A percentile compares a stretch with the other conserved stretches of the same genome.
These are phyloP conservation scores for Saturnispora ahearnii DNA, from an alignment of 805 yeast genomes.

Conservation along the genomic window DNA sequence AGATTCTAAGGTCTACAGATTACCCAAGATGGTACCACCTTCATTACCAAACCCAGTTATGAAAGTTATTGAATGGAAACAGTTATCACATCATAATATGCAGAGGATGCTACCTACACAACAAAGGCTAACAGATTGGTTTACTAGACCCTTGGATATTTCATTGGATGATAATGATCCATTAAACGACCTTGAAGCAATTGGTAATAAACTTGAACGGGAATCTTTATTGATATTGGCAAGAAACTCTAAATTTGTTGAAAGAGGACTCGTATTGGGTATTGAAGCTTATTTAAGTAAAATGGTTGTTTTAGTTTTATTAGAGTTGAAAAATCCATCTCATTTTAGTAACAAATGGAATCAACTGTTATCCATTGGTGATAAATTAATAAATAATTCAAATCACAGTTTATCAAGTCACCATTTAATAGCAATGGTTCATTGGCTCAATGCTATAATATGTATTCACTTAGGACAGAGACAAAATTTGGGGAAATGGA, in stretches of 20 bases:
- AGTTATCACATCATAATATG: slow-evolving; percentile 3
- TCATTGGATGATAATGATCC: neutral
- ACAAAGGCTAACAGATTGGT: neutral
- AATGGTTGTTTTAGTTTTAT: neutral
- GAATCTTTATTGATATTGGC: neutral
- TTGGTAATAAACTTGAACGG: neutral
- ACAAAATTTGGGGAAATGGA: neutral
- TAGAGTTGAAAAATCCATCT: neutral
- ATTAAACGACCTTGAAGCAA: neutral
- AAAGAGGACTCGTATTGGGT: neutral
- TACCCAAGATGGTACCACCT: slow-evolving; percentile 4
- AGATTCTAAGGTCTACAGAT: neutral
- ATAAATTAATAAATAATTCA: neutral
- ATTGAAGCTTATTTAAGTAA: slow-evolving; percentile 1
- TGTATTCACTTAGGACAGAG: neutral
- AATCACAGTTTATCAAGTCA: neutral
- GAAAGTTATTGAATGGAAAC: slow-evolving; percentile 6
- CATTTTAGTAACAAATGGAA: neutral
- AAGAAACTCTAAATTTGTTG: neutral
- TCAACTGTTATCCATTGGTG: neutral
- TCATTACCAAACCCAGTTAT: slow-evolving; percentile 6
- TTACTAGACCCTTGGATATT: slow-evolving; percentile 3
- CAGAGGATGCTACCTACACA: neutral
- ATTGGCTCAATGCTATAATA: neutral
- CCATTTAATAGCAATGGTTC: slow-evolving; percentile 1